A percentile compares a stretch with the other conserved stretches of the same genome.
Conservation (phyloP, 139 green algal species). For the Coccomyxa sp. region DNA sequence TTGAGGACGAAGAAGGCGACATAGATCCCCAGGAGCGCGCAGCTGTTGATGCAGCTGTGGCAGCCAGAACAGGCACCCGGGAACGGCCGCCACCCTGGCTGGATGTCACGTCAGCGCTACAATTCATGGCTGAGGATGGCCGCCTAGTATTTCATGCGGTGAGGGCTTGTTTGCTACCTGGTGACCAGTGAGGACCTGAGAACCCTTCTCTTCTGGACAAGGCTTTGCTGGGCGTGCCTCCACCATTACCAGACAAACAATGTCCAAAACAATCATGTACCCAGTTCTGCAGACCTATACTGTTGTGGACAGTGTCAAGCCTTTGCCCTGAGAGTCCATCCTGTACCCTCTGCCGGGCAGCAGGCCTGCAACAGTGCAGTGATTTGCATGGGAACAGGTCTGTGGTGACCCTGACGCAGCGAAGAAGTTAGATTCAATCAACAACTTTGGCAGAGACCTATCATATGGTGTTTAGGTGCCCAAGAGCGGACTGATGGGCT, state of each 20-base stretch:
- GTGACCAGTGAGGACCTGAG: background rate
- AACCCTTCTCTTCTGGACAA: too few relatives aligned
- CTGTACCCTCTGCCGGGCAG: background rate
- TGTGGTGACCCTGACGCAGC: background rate
- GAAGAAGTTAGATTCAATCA: background rate
- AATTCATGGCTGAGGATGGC: slow-evolving; percentile 35
- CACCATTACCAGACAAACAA: background rate
- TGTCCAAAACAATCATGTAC: background rate
- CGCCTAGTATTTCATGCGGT: slow-evolving; percentile 17
- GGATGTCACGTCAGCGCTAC: slow-evolving; percentile 47
- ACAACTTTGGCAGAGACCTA: background rate
- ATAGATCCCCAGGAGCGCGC: background rate
- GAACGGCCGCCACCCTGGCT: slow-evolving; percentile 14
- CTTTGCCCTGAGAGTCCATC: background rate
- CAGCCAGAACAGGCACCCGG: background rate
- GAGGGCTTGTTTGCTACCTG: background rate
- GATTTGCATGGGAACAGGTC: background rate
- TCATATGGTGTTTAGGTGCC: slow-evolving; percentile 15
- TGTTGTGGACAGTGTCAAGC: too few relatives aligned
- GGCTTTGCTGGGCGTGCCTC: background rate
- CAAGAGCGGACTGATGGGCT: slow-evolving; percentile 51
- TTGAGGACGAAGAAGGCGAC: background rate
- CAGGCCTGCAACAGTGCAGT: background rate
- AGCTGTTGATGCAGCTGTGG: slow-evolving; percentile 5
- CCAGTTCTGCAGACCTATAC: background rate